These are phyloP conservation scores for Tetradesmus lagerheimii DNA, from an alignment of 139 green algal genomes.

Conservation along the genomic window DNA sequence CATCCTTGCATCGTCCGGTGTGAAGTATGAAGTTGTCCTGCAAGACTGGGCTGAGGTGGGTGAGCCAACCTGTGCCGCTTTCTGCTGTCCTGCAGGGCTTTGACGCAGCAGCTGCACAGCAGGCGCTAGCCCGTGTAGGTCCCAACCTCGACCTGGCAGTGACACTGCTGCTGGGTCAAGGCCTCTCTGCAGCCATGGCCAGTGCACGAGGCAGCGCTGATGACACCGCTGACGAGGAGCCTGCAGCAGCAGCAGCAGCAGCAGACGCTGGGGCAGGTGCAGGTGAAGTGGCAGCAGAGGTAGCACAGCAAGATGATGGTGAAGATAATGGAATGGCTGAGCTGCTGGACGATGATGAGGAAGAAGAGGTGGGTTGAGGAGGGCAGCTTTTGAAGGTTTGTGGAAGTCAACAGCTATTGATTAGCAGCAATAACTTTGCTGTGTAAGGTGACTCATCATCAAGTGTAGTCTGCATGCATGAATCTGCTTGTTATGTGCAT, in stretches of 20 bases:
- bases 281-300: neutral
- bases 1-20: no score
- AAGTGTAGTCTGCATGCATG: neutral
- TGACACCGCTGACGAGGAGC: neutral
- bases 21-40: no score
- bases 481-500: no score
- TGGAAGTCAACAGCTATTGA: neutral
- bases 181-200: slow-evolving; percentile 14
- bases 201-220: neutral
- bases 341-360: slow-evolving; percentile 2
- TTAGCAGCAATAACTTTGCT: neutral
- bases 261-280: neutral
- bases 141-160: slow-evolving; percentile 56
- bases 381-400: neutral
- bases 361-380: neutral
- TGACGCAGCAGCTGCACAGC: slow-evolving; percentile 38
- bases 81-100: slow-evolving; percentile 58
- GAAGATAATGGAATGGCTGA: slow-evolving; percentile 9
- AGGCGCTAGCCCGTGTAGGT: slow-evolving; percentile 40
- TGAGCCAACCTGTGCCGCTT: slow-evolving; percentile 38
- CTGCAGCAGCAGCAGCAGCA: neutral
- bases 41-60: neutral
- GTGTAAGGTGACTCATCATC: neutral
- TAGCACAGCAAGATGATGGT: neutral
- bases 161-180: slow-evolving; percentile 42